Evolutionary conservation across 345 rosid species (phyloP).

Genomic region (Tarenaya hassleriana): DNA sequence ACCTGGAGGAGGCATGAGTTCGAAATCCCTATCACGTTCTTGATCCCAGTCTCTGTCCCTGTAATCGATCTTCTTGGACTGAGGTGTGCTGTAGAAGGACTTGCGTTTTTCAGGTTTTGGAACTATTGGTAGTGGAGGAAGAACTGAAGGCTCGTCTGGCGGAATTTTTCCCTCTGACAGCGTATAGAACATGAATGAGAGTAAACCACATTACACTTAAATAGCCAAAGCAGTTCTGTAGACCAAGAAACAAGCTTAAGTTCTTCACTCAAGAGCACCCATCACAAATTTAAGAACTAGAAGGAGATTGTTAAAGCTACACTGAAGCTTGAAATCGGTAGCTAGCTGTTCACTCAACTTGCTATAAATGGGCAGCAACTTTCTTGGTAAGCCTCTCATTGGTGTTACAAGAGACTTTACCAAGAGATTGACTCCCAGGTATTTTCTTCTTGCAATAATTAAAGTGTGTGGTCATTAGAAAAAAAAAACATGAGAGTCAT

Average conservation of each 20-base stretch:
- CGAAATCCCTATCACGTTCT: slow-evolving; percentile 87
- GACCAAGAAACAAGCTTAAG: neutral
- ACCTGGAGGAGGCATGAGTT: slow-evolving; percentile 99
- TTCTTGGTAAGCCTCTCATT: too few relatives aligned
- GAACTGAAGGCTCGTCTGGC: slow-evolving; percentile 81
- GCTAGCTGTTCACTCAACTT: too few relatives aligned
- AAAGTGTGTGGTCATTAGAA: neutral
- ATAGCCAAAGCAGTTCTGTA: neutral
- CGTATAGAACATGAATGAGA: slow-evolving; percentile 13
- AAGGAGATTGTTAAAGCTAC: too few relatives aligned
- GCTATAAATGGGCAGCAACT: too few relatives aligned
- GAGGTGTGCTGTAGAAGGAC: slow-evolving; percentile 56
- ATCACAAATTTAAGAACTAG: slow-evolving; percentile 12
- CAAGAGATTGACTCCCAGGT: too few relatives aligned
- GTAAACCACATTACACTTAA: neutral
- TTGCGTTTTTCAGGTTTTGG: slow-evolving; percentile 82
- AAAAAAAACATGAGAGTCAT: slow-evolving; percentile 2
- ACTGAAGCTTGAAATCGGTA: neutral
- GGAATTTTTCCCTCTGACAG: slow-evolving; percentile 82
- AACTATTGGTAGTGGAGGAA: slow-evolving; percentile 73
- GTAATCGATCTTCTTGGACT: slow-evolving; percentile 66
- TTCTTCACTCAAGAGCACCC: neutral
- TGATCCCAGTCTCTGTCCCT: slow-evolving; percentile 89
- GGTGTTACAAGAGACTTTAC: too few relatives aligned
- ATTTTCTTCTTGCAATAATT: neutral